These are phyloP conservation scores for Hypoxylon cercidicola DNA, from an alignment of 495 filamentous ascomycete genomes.

Conservation along the genomic window DNA sequence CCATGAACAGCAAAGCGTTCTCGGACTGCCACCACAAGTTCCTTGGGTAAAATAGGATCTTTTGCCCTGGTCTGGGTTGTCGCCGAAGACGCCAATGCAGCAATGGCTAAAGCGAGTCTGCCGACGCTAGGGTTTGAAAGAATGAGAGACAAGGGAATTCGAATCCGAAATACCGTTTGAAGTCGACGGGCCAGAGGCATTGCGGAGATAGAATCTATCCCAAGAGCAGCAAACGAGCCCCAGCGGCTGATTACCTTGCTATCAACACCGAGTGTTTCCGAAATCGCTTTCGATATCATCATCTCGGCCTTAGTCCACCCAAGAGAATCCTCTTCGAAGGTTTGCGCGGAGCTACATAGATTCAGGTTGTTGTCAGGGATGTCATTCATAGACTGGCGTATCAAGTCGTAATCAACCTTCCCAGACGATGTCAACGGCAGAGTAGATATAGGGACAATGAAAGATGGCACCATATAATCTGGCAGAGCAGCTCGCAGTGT, in stretches of 20 bases:
- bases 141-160: conserved; percentile 69
- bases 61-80: neutral
- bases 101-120: conserved; percentile 57
- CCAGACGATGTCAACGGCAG: conserved; percentile 72
- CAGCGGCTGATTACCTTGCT: conserved; percentile 66
- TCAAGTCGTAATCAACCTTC: conserved; percentile 66
- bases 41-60: conserved; percentile 48
- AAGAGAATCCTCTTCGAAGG: conserved; percentile 48
- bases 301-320: conserved; percentile 64
- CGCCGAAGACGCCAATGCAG: neutral
- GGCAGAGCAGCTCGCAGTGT: conserved; percentile 54
- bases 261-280: conserved; percentile 55
- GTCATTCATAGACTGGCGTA: conserved; percentile 48
- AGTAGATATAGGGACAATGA: conserved; percentile 70
- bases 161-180: conserved; percentile 49
- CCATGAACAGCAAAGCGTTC: conserved; percentile 48
- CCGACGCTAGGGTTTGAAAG: conserved; percentile 69
- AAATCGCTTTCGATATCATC: conserved; percentile 57
- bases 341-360: conserved; percentile 32
- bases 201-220: conserved; percentile 83
- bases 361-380: conserved; percentile 22
- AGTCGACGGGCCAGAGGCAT: conserved; percentile 71
- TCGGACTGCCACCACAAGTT: conserved; percentile 47
- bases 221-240: conserved; percentile 62
- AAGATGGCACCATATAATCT: conserved; percentile 74